Base-by-base conservation (phyloP, 805 yeast genomes). In the Candida yuanshanica region DNA sequence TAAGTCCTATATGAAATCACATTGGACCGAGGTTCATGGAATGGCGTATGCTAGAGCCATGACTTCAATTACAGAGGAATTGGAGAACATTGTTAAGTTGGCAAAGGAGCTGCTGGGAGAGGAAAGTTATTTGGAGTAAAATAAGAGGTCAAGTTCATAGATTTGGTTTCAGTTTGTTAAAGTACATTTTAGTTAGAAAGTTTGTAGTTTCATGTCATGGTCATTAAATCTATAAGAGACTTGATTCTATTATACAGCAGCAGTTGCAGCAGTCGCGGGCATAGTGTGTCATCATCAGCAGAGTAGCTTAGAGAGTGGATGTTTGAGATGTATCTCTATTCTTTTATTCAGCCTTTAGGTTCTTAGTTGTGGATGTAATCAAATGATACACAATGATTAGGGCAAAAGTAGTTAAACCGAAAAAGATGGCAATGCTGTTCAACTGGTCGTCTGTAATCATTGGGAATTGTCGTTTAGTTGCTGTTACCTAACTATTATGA, bases 361-460 rank as follows among this genome's bases (percentile, higher is more conserved):
- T 42, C 45, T 49, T 52, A 21, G 56, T 38, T 11, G 79, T 79
- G 20, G 84, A 72, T 33, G 75, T 63, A 25, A 82, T 69, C 25
- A 81, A 72, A 49, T 88, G 93, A 64, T 83, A 90, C 4, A 82
- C 66, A 35, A 85, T 64, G 29, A 89, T 83, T 51, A 90, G 69
- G 2, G 78, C 72, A 60, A 88, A 73, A 47, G 93, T 79, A 6
- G 77, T 58, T 41, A 88, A 60, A 5, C 96, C 97, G 50, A 84
- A 81, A 11, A 77, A 62, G 35, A 86, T 72, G 38, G 86, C 95
- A 35, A 87, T 66, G 37, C 75, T 65, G 60, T 89, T 78, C 59
- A 90, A 74, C 62, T 88, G 93, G 41, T 69, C 69, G 70, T 90
- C 97, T 13, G 86, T 70, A 55, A 90, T 89, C 96, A 90, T 90